Evolutionary conservation across 208 protist genomes (phyloP).

Genomic region (Leishmania tropica): DNA sequence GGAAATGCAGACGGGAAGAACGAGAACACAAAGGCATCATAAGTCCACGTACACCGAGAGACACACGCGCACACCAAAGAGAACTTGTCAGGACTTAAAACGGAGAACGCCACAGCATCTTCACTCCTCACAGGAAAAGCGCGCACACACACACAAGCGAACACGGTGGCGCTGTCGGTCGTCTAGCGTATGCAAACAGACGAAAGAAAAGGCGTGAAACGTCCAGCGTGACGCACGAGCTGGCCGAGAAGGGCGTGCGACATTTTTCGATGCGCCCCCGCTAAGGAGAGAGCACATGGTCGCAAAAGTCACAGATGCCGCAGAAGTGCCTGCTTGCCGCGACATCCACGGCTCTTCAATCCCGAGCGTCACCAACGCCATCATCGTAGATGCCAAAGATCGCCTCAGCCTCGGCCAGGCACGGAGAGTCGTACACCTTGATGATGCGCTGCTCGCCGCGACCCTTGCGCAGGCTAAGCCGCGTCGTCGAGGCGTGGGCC

Average conservation of each 20-base stretch:
- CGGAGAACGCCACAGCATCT: background rate
- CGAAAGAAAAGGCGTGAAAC: background rate
- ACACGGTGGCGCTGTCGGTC: background rate
- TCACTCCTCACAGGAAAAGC: background rate
- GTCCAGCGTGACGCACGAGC: background rate
- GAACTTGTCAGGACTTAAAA: background rate
- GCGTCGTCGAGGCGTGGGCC: constrained; percentile 99
- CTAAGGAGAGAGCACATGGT: background rate
- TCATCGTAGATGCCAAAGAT: constrained; percentile 97
- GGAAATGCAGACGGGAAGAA: background rate
- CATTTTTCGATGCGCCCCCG: background rate
- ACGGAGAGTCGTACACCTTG: constrained; percentile 99
- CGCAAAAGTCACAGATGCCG: background rate
- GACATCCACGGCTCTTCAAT: constrained; percentile 51
- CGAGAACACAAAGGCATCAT: background rate
- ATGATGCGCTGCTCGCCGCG: constrained; percentile 98
- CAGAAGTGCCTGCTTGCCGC: background rate
- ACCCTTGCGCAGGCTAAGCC: constrained; percentile 99
- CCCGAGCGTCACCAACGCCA: constrained; percentile 97
- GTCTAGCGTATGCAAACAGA: background rate
- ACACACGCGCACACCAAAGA: background rate
- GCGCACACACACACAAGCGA: background rate
- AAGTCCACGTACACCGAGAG: background rate
- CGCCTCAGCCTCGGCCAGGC: constrained; percentile 97
- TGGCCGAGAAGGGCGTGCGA: background rate